Percentiles rank a stretch among this genome's conserved stretches.
Conservation (phyloP, 768 basidiomycete genomes). For the Agrocybe pediades region DNA sequence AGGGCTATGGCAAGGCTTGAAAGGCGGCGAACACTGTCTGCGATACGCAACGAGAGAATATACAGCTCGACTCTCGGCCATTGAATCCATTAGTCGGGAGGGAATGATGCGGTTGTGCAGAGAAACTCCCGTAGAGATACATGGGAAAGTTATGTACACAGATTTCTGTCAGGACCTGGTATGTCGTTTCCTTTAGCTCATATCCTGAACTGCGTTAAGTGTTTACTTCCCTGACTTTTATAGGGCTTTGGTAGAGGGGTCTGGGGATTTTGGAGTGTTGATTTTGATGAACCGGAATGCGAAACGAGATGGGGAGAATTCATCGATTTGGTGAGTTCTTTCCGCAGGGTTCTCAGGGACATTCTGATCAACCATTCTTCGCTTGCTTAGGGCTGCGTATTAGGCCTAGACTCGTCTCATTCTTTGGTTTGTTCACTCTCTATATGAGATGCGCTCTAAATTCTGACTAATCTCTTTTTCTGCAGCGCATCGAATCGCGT, state of each 20-base stretch:
- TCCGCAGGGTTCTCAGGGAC: no score
- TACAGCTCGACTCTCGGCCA: conserved; percentile 21
- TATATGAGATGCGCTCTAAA: background rate
- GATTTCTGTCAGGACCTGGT: conserved; percentile 32
- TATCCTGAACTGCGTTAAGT: no score
- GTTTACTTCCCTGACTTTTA: no score
- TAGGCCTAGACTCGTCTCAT: background rate
- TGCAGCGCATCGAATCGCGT: conserved; percentile 25
- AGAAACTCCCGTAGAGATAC: conserved; percentile 26
- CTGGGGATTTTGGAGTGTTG: conserved; percentile 30
- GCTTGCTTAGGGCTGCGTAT: conserved; percentile 19
- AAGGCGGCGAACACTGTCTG: conserved; percentile 24
- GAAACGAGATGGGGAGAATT: conserved; percentile 29
- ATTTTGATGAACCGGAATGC: conserved; percentile 27
- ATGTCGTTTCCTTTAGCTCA: conserved; percentile 1
- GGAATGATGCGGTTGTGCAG: conserved; percentile 24
- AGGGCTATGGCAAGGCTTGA: conserved; percentile 6
- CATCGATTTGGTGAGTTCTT: conserved; percentile 25
- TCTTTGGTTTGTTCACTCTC: background rate
- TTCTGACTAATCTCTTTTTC: background rate
- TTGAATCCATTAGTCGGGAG: conserved; percentile 3
- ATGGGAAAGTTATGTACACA: conserved; percentile 19
- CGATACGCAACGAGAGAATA: conserved; percentile 31
- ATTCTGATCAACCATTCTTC: background rate
- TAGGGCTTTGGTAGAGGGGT: conserved; percentile 29